A percentile compares a stretch with the other conserved stretches of the same genome.
These are phyloP conservation scores for Capsicum rhomboideum DNA, from an alignment of 257 asterid species.

Conservation along the genomic window DNA sequence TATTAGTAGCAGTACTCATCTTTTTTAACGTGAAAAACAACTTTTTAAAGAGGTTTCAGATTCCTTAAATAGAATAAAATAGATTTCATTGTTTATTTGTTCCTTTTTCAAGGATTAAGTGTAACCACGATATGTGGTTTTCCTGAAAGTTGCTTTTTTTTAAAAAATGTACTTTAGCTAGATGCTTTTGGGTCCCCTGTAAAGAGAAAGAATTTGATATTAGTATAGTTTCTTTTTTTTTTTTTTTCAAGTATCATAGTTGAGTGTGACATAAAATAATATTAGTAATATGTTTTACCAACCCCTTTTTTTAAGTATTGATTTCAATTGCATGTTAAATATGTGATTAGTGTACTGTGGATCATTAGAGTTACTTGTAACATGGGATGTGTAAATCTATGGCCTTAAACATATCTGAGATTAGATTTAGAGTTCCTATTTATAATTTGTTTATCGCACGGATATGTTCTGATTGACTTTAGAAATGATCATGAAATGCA, in stretches of 20 bases:
- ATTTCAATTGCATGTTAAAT: background rate
- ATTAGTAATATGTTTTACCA: background rate
- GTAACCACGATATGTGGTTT: background rate
- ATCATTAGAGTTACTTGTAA: background rate
- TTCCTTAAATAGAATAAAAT: background rate
- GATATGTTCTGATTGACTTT: background rate
- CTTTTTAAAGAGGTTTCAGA: background rate
- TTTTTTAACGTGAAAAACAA: background rate
- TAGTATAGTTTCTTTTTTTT: background rate
- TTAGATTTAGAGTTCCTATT: background rate
- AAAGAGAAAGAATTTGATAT: background rate
- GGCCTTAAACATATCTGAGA: background rate
- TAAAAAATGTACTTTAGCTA: background rate
- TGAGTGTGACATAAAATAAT: background rate
- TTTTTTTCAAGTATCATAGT: background rate
- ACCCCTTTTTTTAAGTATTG: too few species aligned
- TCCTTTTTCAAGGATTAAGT: too few species aligned
- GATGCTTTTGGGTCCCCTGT: background rate
- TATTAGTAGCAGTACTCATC: background rate
- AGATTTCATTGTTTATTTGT: background rate
- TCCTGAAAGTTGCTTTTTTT: background rate
- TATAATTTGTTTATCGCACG: background rate
- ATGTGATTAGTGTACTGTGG: background rate
- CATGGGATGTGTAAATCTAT: background rate
- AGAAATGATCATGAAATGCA: conserved; percentile 7